These are phyloP conservation scores for Berkeleyomyces basicola DNA, from an alignment of 2,329 filamentous ascomycete genomes.

Conservation along the genomic window DNA sequence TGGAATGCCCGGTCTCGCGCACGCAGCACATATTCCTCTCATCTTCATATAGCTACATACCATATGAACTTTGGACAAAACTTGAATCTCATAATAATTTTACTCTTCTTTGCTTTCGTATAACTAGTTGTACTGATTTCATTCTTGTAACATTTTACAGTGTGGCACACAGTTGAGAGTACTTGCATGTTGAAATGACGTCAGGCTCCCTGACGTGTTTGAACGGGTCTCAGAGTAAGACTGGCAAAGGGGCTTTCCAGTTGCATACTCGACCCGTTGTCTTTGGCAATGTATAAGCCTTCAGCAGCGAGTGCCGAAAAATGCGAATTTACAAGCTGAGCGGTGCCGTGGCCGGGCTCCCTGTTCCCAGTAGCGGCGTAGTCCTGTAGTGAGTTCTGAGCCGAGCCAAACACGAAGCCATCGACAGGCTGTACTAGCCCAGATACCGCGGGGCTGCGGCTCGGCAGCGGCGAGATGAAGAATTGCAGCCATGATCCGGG, in stretches of 20 bases:
- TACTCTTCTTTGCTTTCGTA: too few species aligned
- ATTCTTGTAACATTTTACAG: too few species aligned
- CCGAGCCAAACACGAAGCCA: constrained; percentile 23
- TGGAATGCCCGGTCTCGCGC: too few species aligned
- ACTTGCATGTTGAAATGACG: too few species aligned
- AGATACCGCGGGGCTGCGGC: constrained; percentile 8
- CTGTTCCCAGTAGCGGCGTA: too few species aligned
- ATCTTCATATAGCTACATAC: too few species aligned
- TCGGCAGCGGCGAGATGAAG: constrained; percentile 29
- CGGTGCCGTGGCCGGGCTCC: neutral
- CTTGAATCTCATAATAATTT: too few species aligned
- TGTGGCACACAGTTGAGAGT: too few species aligned
- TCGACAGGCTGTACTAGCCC: constrained; percentile 12
- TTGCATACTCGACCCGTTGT: neutral
- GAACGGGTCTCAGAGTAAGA: neutral
- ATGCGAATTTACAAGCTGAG: constrained; percentile 19
- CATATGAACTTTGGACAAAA: too few species aligned
- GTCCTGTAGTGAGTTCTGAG: neutral
- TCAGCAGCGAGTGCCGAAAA: constrained; percentile 49
- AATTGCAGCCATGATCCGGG: constrained; percentile 53
- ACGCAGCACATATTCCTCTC: too few species aligned
- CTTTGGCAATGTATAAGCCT: constrained; percentile 36
- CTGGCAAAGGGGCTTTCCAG: constrained; percentile 13
- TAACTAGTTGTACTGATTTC: too few species aligned
- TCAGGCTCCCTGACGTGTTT: too few species aligned